These are phyloP conservation scores for Eucalyptus virginea DNA, from an alignment of 345 rosid species.

Conservation along the genomic window DNA sequence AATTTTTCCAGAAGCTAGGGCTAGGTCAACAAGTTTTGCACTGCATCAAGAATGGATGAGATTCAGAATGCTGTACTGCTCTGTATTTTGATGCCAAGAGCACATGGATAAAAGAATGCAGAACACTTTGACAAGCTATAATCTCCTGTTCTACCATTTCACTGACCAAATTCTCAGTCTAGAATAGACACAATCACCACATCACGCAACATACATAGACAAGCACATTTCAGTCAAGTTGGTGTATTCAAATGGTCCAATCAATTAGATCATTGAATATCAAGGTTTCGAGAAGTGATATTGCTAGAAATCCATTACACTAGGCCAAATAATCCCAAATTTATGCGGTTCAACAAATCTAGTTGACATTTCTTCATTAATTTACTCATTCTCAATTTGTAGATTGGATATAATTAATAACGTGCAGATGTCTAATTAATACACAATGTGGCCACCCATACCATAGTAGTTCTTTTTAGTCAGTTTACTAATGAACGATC, in stretches of 20 bases:
- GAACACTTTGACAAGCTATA: background rate
- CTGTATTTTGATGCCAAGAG: background rate
- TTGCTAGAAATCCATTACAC: background rate
- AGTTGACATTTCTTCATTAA: background rate
- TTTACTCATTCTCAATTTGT: background rate
- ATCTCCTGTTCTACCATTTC: background rate
- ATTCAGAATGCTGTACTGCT: background rate
- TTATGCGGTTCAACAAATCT: background rate
- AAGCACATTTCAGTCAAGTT: background rate
- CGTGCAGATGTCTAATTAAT: background rate
- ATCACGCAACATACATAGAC: background rate
- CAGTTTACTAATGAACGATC: background rate
- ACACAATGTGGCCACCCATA: background rate
- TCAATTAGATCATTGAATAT: background rate
- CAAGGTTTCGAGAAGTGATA: background rate
- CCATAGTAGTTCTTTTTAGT: background rate
- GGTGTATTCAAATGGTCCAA: background rate
- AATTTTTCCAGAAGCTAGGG: slow-evolving; percentile 83
- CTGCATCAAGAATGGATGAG: slow-evolving; percentile 13
- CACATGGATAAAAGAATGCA: background rate
- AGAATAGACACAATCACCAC: background rate
- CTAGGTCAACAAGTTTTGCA: slow-evolving; percentile 88
- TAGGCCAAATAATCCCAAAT: background rate
- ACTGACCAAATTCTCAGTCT: background rate
- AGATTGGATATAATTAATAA: background rate